phyloP scores from a whole-genome alignment of 2,329 filamentous ascomycete species.

The Aspergillus melleus region DNA sequence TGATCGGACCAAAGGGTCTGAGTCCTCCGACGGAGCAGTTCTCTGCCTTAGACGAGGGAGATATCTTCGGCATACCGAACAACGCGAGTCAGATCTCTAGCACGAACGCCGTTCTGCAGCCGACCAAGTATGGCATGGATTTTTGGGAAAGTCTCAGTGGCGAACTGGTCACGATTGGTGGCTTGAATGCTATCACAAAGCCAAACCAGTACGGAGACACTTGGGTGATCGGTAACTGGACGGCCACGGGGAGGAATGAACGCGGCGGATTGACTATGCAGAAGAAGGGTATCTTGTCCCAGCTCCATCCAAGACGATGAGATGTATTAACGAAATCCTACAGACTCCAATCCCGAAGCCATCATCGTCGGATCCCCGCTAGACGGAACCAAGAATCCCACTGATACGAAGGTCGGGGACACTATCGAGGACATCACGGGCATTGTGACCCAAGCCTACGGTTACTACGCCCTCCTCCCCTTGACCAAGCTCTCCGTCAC shows the following conservation, averaged over 20 bases:
- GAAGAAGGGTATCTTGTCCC: slow-evolving; percentile 46
- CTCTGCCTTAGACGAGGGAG: slow-evolving; percentile 63
- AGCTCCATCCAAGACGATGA: background rate
- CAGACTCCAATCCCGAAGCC: slow-evolving; percentile 68
- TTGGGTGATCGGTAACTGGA: slow-evolving; percentile 68
- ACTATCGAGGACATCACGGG: slow-evolving; percentile 66
- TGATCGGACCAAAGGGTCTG: slow-evolving; percentile 60
- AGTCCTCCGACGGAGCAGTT: slow-evolving; percentile 63
- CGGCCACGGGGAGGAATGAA: slow-evolving; percentile 60
- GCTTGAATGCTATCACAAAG: slow-evolving; percentile 57
- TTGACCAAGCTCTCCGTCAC: slow-evolving; percentile 56
- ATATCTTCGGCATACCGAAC: slow-evolving; percentile 66
- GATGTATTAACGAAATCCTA: background rate
- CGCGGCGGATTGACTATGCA: slow-evolving; percentile 66
- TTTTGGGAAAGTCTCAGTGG: slow-evolving; percentile 72
- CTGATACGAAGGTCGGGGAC: slow-evolving; percentile 64
- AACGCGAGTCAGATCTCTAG: slow-evolving; percentile 58
- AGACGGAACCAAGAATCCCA: slow-evolving; percentile 63
- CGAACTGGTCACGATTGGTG: slow-evolving; percentile 65
- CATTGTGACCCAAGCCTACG: slow-evolving; percentile 65
- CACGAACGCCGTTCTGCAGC: slow-evolving; percentile 62
- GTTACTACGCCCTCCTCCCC: slow-evolving; percentile 69
- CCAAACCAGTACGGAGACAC: slow-evolving; percentile 68
- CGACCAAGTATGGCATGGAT: slow-evolving; percentile 64
- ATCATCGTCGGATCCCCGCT: slow-evolving; percentile 66